Base-by-base conservation (phyloP, 176 grass and related monocot genomes). In the Typha latifolia region DNA sequence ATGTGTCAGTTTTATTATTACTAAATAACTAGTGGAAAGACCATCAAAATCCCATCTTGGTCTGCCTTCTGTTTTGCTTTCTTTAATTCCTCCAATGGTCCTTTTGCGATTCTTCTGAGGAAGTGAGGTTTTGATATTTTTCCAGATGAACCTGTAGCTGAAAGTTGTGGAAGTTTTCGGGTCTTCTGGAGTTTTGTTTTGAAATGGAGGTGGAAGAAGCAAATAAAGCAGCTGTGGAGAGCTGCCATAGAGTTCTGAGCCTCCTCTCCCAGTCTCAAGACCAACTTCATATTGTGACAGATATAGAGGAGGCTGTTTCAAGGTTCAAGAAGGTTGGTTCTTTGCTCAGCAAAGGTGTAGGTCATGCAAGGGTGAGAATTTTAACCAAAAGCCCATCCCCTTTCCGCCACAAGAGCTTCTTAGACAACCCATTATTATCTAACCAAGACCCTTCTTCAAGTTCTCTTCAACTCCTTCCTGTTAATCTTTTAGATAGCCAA, bases 171-270 rank as follows among this genome's bases (percentile, higher is more conserved):
- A 55, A n/a, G 18, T 59, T 59, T 59, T 16, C 9, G 53, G n/a
- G 5, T 22, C 10, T 59, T 21, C 14, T 59, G 53, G n/a, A 16
- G 15, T 59, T 16, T 59, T 9, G 53, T 6, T 59, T 21, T 59
- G 49, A 47, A 37, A 99, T 99, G 94, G 76, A 99, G 65, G 72
- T 99, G 68, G 86, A 99, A 74, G 68, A 26, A 73, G 94, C 89
- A 10, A 99, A 87, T 63, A 82, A 63, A 53, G 81, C 84, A 56
- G 94, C 94, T 31, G 77, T 93, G 63, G 86, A 84, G 86, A 87
- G 77, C 53, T 93, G 94, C 76, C 77, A 87, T 77, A 78, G 81
- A 24, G 81, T 99, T 47, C 71, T 99, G 21, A 74, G 57, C 59
- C 66, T 99, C n/a, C 74, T 99, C 20, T 69, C 78, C 4, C 81